These are phyloP conservation scores for Fusarium anguioides DNA, from an alignment of 2,329 filamentous ascomycete species.

Conservation along the genomic window DNA sequence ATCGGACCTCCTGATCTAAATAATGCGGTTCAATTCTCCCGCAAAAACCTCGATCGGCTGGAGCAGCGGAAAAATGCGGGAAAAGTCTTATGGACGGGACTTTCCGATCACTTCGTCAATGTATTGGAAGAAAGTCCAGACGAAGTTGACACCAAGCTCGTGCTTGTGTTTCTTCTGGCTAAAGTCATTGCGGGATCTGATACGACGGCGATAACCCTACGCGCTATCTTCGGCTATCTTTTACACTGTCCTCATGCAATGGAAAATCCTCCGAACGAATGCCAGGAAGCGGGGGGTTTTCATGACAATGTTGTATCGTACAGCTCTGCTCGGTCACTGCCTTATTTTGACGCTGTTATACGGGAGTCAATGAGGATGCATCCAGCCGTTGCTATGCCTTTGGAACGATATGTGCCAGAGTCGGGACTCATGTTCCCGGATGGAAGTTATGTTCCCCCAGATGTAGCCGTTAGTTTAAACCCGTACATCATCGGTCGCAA, in stretches of 20 bases:
- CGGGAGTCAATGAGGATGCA: slow-evolving; percentile 61
- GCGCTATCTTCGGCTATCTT: slow-evolving; percentile 52
- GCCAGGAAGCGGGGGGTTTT: background rate
- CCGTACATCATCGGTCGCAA: slow-evolving; percentile 55
- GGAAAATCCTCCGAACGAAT: slow-evolving; percentile 29
- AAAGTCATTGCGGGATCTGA: slow-evolving; percentile 53
- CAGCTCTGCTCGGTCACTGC: slow-evolving; percentile 17
- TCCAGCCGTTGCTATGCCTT: slow-evolving; percentile 55
- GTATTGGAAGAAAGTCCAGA: slow-evolving; percentile 49
- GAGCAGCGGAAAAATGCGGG: slow-evolving; percentile 7
- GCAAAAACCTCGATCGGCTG: too few species aligned
- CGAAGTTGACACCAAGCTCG: slow-evolving; percentile 50
- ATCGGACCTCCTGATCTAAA: slow-evolving; percentile 36
- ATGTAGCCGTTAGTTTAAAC: slow-evolving; percentile 56
- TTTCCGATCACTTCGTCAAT: slow-evolving; percentile 51
- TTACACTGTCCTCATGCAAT: slow-evolving; percentile 47
- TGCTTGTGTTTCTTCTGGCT: slow-evolving; percentile 50
- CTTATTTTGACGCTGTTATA: slow-evolving; percentile 56
- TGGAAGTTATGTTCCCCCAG: slow-evolving; percentile 48
- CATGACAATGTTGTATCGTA: slow-evolving; percentile 1
- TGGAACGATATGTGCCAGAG: slow-evolving; percentile 59
- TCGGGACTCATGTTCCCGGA: slow-evolving; percentile 50
- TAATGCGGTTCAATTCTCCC: slow-evolving; percentile 2
- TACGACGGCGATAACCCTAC: slow-evolving; percentile 51
- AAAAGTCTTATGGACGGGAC: slow-evolving; percentile 41